Conservation (phyloP, 2,329 filamentous ascomycete species). For the Trematosphaeria pertusa region DNA sequence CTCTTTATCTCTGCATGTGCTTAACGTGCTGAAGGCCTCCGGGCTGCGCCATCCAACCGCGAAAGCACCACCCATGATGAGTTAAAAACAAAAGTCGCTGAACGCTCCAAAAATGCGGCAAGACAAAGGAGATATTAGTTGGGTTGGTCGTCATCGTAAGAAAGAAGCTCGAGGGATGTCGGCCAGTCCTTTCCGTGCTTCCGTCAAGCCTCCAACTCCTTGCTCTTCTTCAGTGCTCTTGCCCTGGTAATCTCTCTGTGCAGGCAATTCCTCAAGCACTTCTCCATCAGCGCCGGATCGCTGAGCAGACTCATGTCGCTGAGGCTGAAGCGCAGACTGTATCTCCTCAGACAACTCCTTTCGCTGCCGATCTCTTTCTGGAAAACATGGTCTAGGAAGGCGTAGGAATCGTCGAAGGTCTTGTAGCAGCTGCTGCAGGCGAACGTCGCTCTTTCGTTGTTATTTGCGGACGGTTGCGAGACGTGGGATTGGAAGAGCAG, state of each 20-base stretch:
- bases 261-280: conserved; percentile 42
- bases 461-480: conserved; percentile 7
- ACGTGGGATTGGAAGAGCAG: conserved; percentile 42
- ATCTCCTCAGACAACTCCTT: conserved; percentile 34
- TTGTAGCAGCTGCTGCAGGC: conserved; percentile 47
- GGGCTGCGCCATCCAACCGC: too few relatives aligned
- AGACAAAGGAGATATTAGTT: too few relatives aligned
- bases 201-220: conserved; percentile 5
- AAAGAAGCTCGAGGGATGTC: too few relatives aligned
- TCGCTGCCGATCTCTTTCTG: conserved; percentile 44
- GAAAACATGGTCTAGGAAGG: conserved; percentile 44
- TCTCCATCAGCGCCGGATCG: conserved; percentile 35
- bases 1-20: too few relatives aligned
- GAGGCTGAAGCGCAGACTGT: conserved; percentile 24
- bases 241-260: conserved; percentile 35
- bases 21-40: too few relatives aligned
- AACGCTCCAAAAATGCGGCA: too few relatives aligned
- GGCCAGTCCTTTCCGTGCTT: too few relatives aligned
- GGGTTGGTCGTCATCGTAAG: too few relatives aligned
- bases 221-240: conserved; percentile 23
- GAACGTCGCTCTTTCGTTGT: conserved; percentile 33
- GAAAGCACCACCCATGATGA: too few relatives aligned
- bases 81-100: too few relatives aligned
- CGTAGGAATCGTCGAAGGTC: conserved; percentile 42
- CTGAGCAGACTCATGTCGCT: conserved; percentile 27